Evolutionary conservation across 202 grass and related monocot genomes (phyloP).

Genomic region (Setaria viridis): DNA sequence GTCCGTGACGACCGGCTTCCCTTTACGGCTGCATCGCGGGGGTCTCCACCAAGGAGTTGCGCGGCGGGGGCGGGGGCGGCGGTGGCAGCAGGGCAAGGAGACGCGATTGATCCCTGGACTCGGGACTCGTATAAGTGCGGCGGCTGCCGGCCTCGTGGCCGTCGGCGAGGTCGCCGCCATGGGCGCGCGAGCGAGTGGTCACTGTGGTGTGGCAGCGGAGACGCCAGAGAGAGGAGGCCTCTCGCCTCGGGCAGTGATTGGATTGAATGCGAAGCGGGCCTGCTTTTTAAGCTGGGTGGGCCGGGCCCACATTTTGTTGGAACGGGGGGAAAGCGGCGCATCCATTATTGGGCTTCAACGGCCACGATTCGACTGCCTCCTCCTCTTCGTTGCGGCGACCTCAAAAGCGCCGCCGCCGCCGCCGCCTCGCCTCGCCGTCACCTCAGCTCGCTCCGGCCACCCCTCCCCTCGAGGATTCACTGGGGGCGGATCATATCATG

Average conservation of each 20-base stretch:
- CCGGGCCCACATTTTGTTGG: background rate
- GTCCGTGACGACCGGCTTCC: conserved; percentile 38
- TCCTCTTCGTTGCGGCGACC: too few relatives aligned
- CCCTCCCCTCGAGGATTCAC: background rate
- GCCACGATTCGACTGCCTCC: background rate
- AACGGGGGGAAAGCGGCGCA: too few relatives aligned
- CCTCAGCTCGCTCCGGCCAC: background rate
- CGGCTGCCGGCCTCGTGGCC: conserved; percentile 37
- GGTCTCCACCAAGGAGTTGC: conserved; percentile 3
- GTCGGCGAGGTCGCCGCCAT: conserved; percentile 51
- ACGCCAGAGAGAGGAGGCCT: too few relatives aligned
- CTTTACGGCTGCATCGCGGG: background rate
- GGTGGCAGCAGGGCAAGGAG: background rate
- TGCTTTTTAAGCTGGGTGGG: background rate
- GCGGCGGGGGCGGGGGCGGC: background rate
- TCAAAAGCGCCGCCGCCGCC: too few relatives aligned
- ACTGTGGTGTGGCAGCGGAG: background rate
- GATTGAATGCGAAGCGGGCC: conserved; percentile 7
- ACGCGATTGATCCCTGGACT: conserved; percentile 23
- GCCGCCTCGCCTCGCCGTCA: background rate
- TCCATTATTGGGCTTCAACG: background rate
- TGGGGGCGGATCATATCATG: background rate
- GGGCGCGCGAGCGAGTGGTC: background rate
- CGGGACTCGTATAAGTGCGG: conserved; percentile 11
- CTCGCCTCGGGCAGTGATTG: background rate